Conservation (phyloP, 208 protist genomes). For the Crithidia thermophila region DNA sequence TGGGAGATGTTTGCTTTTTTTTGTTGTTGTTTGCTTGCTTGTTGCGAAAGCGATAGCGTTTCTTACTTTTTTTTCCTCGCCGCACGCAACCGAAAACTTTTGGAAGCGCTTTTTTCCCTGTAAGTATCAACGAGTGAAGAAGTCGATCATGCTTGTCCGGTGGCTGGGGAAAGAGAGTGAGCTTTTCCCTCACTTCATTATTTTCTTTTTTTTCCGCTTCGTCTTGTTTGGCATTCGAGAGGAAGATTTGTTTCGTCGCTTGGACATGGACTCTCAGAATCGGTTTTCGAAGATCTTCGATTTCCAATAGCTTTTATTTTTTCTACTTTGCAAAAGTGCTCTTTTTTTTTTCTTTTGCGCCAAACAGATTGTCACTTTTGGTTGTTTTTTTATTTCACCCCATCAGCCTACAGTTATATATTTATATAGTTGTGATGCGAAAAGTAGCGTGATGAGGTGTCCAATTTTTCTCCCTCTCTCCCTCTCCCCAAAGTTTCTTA, state of each 20-base stretch:
- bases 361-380: too few relatives aligned
- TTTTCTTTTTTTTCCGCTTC: slow-evolving; percentile 5
- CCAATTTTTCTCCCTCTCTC: too few relatives aligned
- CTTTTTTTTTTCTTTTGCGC: neutral
- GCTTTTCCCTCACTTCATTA: neutral
- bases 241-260: slow-evolving; percentile 6
- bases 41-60: too few relatives aligned
- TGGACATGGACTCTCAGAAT: neutral
- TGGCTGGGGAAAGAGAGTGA: too few relatives aligned
- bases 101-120: neutral
- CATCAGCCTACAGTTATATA: neutral
- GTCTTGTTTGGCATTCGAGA: too few relatives aligned
- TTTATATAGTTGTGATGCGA: too few relatives aligned
- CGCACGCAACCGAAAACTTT: too few relatives aligned
- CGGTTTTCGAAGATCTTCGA: too few relatives aligned
- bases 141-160: too few relatives aligned
- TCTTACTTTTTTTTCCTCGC: too few relatives aligned
- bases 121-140: too few relatives aligned
- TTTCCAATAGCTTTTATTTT: slow-evolving; percentile 6
- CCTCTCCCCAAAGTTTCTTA: too few relatives aligned
- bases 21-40: neutral
- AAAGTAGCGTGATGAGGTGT: neutral
- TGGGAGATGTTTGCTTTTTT: neutral
- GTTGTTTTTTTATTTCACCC: neutral
- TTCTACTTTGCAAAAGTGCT: neutral